phyloP scores from a whole-genome alignment of 345 rosid genomes.

The Aurinia saxatilis region DNA sequence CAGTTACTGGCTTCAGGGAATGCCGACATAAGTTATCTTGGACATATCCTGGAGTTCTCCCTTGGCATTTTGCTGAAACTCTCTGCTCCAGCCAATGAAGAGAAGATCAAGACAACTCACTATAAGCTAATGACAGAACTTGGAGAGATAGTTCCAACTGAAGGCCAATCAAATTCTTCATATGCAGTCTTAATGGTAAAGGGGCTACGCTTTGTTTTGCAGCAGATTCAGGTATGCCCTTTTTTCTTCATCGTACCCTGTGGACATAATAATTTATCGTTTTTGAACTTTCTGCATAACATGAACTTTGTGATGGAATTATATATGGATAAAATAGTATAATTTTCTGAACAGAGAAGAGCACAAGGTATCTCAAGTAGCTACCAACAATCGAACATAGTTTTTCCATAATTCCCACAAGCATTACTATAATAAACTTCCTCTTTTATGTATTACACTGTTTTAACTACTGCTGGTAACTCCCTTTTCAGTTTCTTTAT shows the following conservation, averaged over 20 bases:
- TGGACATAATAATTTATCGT: not conserved
- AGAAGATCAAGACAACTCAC: slow-evolving; percentile 48
- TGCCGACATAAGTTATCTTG: slow-evolving; percentile 65
- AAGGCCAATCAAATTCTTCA: slow-evolving; percentile 35
- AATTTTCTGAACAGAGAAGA: not conserved
- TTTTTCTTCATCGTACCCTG: not conserved
- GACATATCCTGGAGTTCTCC: slow-evolving; percentile 65
- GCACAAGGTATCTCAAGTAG: not conserved
- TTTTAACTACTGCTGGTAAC: no score
- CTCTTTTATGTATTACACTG: not conserved
- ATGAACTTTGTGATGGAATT: not conserved
- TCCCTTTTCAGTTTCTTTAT: no score
- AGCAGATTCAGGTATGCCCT: slow-evolving; percentile 71
- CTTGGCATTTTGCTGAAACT: slow-evolving; percentile 68
- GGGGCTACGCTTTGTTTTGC: slow-evolving; percentile 79
- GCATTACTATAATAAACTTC: not conserved
- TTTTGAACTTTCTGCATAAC: not conserved
- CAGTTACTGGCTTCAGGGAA: slow-evolving; percentile 71
- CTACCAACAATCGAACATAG: not conserved
- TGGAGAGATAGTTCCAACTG: slow-evolving; percentile 45
- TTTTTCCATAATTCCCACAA: not conserved
- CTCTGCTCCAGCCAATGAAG: slow-evolving; percentile 65
- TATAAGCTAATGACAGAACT: slow-evolving; percentile 57
- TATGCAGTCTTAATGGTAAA: slow-evolving; percentile 57
- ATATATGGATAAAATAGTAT: not conserved